These are phyloP conservation scores for Lactarius indigo DNA, from an alignment of 768 basidiomycete species.

Conservation along the genomic window DNA sequence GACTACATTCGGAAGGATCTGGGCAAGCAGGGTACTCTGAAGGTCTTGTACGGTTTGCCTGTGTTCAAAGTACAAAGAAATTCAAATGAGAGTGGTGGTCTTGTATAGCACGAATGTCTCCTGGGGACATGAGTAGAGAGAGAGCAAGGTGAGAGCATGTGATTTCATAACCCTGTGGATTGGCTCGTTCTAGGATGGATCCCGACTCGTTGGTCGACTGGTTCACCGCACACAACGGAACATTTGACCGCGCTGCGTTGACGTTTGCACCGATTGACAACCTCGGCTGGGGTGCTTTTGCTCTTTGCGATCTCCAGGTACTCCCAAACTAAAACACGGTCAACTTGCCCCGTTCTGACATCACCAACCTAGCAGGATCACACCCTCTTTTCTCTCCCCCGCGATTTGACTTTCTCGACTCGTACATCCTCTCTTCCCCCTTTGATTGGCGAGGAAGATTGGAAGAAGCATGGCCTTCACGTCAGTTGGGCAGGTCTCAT, in stretches of 20 bases:
- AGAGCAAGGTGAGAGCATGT: neutral
- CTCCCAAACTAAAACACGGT: conserved; percentile 27
- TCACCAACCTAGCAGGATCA: conserved; percentile 56
- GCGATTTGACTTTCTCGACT: conserved; percentile 70
- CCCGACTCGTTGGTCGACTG: conserved; percentile 40
- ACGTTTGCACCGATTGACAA: conserved; percentile 40
- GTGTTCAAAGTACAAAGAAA: conserved; percentile 49
- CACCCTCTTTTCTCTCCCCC: conserved; percentile 79
- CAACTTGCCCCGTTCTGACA: conserved; percentile 7
- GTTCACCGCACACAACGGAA: conserved; percentile 52
- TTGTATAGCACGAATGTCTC: conserved; percentile 13
- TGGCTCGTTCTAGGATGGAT: neutral
- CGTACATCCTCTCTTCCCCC: conserved; percentile 65
- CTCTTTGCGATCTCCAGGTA: conserved; percentile 68
- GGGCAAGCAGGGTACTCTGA: conserved; percentile 49
- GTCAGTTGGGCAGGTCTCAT: conserved; percentile 86
- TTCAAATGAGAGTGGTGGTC: conserved; percentile 44
- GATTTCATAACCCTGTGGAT: neutral
- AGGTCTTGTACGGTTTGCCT: conserved; percentile 44
- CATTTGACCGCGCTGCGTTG: conserved; percentile 37
- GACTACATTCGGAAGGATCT: conserved; percentile 56
- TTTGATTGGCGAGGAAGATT: conserved; percentile 57
- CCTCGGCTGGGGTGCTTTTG: conserved; percentile 68
- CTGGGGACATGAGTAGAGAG: neutral
- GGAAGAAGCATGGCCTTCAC: conserved; percentile 58